phyloP scores from a whole-genome alignment of 2,329 filamentous ascomycete genomes.

The Phaeoacremonium minimum region DNA sequence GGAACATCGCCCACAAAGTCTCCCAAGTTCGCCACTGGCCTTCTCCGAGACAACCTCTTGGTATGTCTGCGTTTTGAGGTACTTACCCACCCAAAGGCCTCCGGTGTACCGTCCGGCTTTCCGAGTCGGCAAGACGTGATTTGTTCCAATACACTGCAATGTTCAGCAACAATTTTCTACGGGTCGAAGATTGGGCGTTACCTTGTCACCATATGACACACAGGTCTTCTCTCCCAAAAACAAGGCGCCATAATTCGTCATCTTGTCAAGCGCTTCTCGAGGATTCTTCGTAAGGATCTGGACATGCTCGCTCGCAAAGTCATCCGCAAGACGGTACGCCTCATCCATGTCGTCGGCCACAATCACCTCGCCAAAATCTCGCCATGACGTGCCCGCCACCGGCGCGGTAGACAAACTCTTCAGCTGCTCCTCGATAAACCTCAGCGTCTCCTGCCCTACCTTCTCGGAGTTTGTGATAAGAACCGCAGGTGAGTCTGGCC shows the following conservation, averaged over 20 bases:
- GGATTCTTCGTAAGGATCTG: conserved; percentile 43
- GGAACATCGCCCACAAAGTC: conserved; percentile 42
- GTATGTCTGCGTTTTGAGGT: conserved; percentile 45
- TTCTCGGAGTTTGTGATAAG: conserved; percentile 40
- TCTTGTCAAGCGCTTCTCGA: conserved; percentile 42
- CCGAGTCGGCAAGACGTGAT: conserved; percentile 47
- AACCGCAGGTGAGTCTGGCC: conserved; percentile 44
- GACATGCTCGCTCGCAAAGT: conserved; percentile 46
- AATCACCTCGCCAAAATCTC: conserved; percentile 38
- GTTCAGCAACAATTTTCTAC: no score
- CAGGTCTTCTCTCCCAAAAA: conserved; percentile 49
- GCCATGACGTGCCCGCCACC: conserved; percentile 38
- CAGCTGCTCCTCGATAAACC: conserved; percentile 29
- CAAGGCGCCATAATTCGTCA: conserved; percentile 44
- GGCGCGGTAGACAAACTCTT: conserved; percentile 34
- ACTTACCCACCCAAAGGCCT: conserved; percentile 52
- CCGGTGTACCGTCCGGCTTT: conserved; percentile 44
- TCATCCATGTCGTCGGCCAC: conserved; percentile 36
- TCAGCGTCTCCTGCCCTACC: conserved; percentile 31
- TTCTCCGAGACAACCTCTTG: conserved; percentile 39
- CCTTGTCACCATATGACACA: conserved; percentile 50
- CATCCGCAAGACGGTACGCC: conserved; percentile 36
- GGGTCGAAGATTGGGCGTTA: no score
- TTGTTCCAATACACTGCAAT: conserved; percentile 46
- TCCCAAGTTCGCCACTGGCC: conserved; percentile 41